A percentile compares a stretch with the other conserved stretches of the same genome.
phyloP scores from a whole-genome alignment of 768 basidiomycete genomes.

The Kockovaella imperatae region DNA sequence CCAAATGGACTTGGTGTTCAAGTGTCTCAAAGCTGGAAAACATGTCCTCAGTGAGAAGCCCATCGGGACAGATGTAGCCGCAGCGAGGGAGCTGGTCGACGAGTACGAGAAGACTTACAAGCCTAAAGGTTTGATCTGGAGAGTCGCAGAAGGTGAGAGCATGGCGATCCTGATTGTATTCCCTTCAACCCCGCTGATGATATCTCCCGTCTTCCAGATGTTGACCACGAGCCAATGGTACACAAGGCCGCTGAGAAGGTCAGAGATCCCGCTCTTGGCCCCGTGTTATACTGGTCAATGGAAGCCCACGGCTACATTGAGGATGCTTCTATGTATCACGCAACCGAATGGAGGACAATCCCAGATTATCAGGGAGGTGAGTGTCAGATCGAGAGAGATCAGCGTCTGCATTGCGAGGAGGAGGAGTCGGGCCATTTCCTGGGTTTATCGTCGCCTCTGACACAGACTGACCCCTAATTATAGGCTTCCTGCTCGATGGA shows the following conservation, averaged over 20 bases:
- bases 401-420: too few species aligned
- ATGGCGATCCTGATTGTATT: neutral
- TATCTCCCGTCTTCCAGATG: slow-evolving; percentile 16
- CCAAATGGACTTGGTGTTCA: slow-evolving; percentile 62
- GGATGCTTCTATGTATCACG: slow-evolving; percentile 64
- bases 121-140: slow-evolving; percentile 65
- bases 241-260: slow-evolving; percentile 18
- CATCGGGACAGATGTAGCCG: slow-evolving; percentile 61
- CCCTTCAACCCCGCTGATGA: neutral
- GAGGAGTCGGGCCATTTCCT: too few species aligned
- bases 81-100: slow-evolving; percentile 59
- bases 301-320: slow-evolving; percentile 54
- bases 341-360: slow-evolving; percentile 73
- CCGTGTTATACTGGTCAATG: slow-evolving; percentile 61
- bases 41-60: slow-evolving; percentile 88
- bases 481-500: slow-evolving; percentile 63
- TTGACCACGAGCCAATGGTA: slow-evolving; percentile 29
- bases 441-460: slow-evolving; percentile 5
- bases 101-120: slow-evolving; percentile 60
- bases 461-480: slow-evolving; percentile 48
- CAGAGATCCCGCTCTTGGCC: slow-evolving; percentile 50
- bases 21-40: slow-evolving; percentile 58
- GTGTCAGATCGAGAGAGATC: too few species aligned
- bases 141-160: slow-evolving; percentile 69
- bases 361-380: slow-evolving; percentile 54